Base-by-base conservation (phyloP, 768 basidiomycete species). In the Auricularia sp. region DNA sequence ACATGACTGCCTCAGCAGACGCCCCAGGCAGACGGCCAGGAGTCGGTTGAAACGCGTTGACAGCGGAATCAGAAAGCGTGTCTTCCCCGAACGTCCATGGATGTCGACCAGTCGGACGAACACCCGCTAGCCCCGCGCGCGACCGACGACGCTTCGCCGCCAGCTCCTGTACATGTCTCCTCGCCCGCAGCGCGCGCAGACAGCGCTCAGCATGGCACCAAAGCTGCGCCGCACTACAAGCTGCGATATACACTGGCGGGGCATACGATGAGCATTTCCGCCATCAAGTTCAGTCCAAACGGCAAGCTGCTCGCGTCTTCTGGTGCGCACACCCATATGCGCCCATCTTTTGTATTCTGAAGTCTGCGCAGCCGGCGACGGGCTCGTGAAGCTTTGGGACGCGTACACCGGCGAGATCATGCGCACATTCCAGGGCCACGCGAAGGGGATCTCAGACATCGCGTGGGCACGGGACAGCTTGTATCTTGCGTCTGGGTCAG, bases 401-500 rank as follows among this genome's bases (percentile, higher is more conserved):
- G 78, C 82, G 14, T 81, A 83, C 47, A 86, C 85, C 35, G 89
- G 91, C 4, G 82, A 87, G 69, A 85, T 90, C 68, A 77, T 89
- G 56, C 83, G 83, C 64, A 94, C 90, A 1, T 78, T 90, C 44
- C 76, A 81, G 67, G 90, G 90, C 2, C 91, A 94, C 71, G 80
- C 80, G 6, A 82, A 87, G 72, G 96, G 96, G 1, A 85, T 98
- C 67, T 94, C 92, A 59, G 92, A 96, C 71, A 77, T 98, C 66
- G 89, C 92, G 18, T 96, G 94, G 90, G 92, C 94, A 0, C 77
- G 77, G 64, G 90, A 96, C 72, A 87, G 86, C 29, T 83, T 88
- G 64, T 89, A 87, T 71, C 75, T 98, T 42, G 94, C 96, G 0
- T 92, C 92, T 47, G 94, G 92, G 0, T 96, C 93, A 3, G 96